phyloP scores from a whole-genome alignment of 192 early-diverging fungal genomes.

The Haplosporangium gracile region DNA sequence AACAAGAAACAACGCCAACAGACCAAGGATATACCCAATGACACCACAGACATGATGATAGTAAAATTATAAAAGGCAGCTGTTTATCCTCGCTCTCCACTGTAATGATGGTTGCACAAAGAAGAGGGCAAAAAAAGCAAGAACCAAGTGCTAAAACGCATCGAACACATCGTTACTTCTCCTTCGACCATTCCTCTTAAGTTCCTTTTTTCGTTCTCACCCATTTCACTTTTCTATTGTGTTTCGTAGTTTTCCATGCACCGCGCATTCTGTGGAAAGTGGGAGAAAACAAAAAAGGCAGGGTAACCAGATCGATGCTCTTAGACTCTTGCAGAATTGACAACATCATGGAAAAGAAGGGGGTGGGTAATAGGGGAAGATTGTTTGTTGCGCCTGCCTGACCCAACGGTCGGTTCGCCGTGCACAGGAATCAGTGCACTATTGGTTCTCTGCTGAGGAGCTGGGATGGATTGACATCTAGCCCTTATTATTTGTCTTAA shows the following conservation, averaged over 20 bases:
- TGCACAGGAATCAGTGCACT: neutral
- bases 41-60: neutral
- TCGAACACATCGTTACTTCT: neutral
- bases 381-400: neutral
- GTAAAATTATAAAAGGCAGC: neutral
- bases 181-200: neutral
- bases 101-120: neutral
- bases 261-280: neutral
- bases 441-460: neutral
- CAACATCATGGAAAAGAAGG: neutral
- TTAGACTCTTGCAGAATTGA: neutral
- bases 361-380: neutral
- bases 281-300: neutral
- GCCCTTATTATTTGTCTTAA: neutral
- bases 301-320: neutral
- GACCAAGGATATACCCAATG: neutral
- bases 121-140: neutral
- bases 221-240: neutral
- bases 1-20: neutral
- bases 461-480: neutral
- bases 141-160: neutral
- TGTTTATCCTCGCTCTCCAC: neutral
- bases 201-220: neutral
- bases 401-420: neutral
- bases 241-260: neutral